Evolutionary conservation across 192 early-diverging fungal species (phyloP).

Genomic region (Gamsiella multidivaricata): DNA sequence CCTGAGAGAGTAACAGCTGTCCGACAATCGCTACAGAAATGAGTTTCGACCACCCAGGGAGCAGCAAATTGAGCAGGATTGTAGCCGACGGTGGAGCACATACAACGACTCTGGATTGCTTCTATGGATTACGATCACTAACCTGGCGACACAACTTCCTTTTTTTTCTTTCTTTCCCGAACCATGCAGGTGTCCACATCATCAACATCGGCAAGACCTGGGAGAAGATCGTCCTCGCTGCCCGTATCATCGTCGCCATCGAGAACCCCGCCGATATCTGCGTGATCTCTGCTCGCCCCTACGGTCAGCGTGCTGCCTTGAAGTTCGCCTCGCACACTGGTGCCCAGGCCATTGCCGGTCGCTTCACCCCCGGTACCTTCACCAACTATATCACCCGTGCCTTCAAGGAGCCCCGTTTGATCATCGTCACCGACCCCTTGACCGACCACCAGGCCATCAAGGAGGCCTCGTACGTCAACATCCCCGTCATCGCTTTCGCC

Average conservation of each 20-base stretch:
- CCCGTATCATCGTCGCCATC: constrained; percentile 97
- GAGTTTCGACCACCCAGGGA: too few species aligned
- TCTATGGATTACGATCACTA: background rate
- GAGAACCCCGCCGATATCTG: constrained; percentile 98
- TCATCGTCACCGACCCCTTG: constrained; percentile 97
- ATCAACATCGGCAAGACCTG: constrained; percentile 99
- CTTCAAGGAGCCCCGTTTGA: constrained; percentile 99
- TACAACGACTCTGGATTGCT: background rate
- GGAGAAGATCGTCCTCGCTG: constrained; percentile 99
- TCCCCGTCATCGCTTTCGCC: constrained; percentile 99
- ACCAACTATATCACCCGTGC: constrained; percentile 99
- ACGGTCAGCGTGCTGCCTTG: constrained; percentile 97
- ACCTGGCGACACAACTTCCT: too few species aligned
- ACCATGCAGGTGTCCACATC: constrained; percentile 88
- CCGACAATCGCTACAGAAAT: too few species aligned
- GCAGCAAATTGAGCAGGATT: too few species aligned
- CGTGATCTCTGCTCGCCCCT: constrained; percentile 96
- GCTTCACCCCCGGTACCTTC: constrained; percentile 99
- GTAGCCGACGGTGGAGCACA: too few species aligned
- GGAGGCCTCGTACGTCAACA: constrained; percentile 99
- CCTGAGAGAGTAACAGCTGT: too few species aligned
- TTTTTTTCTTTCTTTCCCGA: background rate
- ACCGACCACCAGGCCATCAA: constrained; percentile 98
- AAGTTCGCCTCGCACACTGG: constrained; percentile 99
- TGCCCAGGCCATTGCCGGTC: constrained; percentile 97